Evolutionary conservation across 805 yeast genomes (phyloP).

Genomic region (Yarrowia yakushimensis): DNA sequence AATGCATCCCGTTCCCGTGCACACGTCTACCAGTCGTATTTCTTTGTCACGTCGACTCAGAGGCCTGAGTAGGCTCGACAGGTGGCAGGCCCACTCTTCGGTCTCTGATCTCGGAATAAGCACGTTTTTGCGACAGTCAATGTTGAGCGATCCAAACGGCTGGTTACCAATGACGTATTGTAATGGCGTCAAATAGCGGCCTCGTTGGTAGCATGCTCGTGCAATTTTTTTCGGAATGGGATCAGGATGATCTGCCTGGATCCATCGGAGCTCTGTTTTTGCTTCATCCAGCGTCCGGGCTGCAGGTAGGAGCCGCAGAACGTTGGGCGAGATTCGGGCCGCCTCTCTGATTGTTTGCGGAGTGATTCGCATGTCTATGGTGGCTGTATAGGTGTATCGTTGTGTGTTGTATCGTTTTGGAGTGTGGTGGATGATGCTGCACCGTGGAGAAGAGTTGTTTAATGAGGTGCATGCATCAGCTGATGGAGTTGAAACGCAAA

Average conservation of each 20-base stretch:
- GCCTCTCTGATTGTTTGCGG: slow-evolving; percentile 1
- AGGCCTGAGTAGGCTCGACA: not conserved
- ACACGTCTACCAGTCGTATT: not conserved
- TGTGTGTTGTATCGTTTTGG: not conserved
- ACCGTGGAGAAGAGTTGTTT: slow-evolving; percentile 12
- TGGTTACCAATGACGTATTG: slow-evolving; percentile 20
- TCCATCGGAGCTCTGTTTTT: slow-evolving; percentile 6
- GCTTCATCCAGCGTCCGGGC: not conserved
- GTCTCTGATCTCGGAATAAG: slow-evolving; percentile 17
- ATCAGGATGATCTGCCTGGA: slow-evolving; percentile 14
- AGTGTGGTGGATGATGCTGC: not conserved
- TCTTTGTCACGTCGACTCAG: not conserved
- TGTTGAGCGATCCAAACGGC: slow-evolving; percentile 11
- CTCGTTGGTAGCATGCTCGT: not conserved
- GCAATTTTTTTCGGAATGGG: slow-evolving; percentile 18
- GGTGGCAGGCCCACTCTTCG: slow-evolving; percentile 8
- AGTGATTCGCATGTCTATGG: slow-evolving; percentile 2
- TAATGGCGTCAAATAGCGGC: not conserved
- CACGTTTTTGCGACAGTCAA: slow-evolving; percentile 11
- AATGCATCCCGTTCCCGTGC: slow-evolving; percentile 19
- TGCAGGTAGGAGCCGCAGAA: not conserved
- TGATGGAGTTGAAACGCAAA: not conserved
- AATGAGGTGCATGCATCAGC: slow-evolving; percentile 10
- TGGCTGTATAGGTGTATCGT: not conserved
- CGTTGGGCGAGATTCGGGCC: slow-evolving; percentile 5